Evolutionary conservation across 2,329 filamentous ascomycete genomes (phyloP), one percentile per base, ranked within the genome.

Genomic region (Colletotrichum tropicale): DNA sequence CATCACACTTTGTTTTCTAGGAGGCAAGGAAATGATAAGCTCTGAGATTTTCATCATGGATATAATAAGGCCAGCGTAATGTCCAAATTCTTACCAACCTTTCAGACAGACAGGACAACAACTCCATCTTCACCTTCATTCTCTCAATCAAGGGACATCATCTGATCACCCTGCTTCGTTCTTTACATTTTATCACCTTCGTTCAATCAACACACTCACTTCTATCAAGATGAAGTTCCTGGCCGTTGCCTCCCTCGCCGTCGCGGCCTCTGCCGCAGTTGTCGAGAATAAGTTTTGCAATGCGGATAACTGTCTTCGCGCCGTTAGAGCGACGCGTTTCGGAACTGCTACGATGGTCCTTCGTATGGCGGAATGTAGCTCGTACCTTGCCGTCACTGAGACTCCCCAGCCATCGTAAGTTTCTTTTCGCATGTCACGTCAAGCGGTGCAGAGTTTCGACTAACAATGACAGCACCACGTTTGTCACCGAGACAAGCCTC

Each of bases 291-390:
- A 32, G 4, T 38, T 75, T 64, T 87, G 84, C 80, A 79, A 81
- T 68, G 85, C 83, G 77, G 84, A 88, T 82, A 88, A 87, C 83
- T 88, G 86, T 82, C 85, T 86, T 80, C 85, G 86, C 36, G 84
- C 85, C 74, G 83, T 88, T 65, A 87, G 86, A 28, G 86, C 86
- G 68, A 87, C 85, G 55, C 82, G 84, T 15, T 78, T 76, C 32
- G 84, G 84, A 82, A 76, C 70, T 5, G 74, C 74, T 2, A 76
- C 74, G 65, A 77, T 84, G 36, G 78, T 79, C 15, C 78, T 80
- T 21, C 85, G 86, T 77, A 81, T 83, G 77, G 81, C 82, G 73
- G 83, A 85, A 79, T 87, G 86, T 81, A 80, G 82, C 69, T 85
- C 81, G 77, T 87, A 86, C 81, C 78, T 85, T 80, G 76, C 77